A percentile compares a stretch with the other conserved stretches of the same genome.
These are phyloP conservation scores for Plasmopara muralis DNA, from an alignment of 352 stramenopile genomes.

Conservation along the genomic window DNA sequence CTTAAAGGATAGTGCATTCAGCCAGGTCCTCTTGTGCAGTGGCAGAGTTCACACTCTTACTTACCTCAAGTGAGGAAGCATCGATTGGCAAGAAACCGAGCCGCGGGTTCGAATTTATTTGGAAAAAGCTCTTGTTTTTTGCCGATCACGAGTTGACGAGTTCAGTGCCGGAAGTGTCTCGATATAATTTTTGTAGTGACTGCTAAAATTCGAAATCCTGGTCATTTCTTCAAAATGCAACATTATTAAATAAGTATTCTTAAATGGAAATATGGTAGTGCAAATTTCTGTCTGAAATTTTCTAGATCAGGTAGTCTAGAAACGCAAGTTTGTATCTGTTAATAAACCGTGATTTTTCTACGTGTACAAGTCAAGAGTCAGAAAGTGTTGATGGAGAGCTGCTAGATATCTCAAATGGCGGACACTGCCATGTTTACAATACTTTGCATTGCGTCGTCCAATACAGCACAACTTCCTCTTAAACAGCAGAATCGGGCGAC, in stretches of 20 bases:
- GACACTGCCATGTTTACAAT: not conserved
- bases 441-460: not conserved
- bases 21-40: constrained; percentile 34
- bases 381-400: too few species aligned
- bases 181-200: constrained; percentile 11
- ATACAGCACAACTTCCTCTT: not conserved
- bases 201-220: constrained; percentile 26
- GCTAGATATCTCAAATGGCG: not conserved
- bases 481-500: constrained; percentile 2
- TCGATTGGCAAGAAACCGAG: constrained; percentile 14
- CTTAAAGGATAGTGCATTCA: constrained; percentile 12
- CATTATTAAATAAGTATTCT: constrained; percentile 6
- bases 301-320: not conserved
- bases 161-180: constrained; percentile 5
- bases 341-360: too few species aligned
- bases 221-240: constrained; percentile 11
- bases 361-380: too few species aligned
- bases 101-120: constrained; percentile 20
- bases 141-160: constrained; percentile 12
- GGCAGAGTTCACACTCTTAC: constrained; percentile 16
- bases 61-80: constrained; percentile 6
- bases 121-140: constrained; percentile 16
- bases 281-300: not conserved
- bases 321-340: too few species aligned
- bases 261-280: constrained; percentile 12